These are phyloP conservation scores for Geotrichum armillariae DNA, from an alignment of 1,139 yeast genomes.

Conservation along the genomic window DNA sequence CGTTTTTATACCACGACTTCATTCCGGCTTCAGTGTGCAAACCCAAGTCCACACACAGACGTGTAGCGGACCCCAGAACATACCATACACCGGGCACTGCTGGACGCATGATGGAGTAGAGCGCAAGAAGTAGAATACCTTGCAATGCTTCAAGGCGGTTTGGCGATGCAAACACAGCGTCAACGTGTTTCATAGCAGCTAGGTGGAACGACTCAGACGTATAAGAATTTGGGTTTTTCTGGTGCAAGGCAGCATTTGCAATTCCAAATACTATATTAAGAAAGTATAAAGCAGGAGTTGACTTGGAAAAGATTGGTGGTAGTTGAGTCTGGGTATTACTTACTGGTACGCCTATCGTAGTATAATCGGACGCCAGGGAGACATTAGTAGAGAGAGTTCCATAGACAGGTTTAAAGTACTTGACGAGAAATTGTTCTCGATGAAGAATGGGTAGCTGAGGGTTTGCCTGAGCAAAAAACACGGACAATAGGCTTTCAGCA, in stretches of 20 bases:
- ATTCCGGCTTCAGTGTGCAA: conserved; percentile 60
- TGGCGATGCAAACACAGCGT: conserved; percentile 55
- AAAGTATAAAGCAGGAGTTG: conserved; percentile 49
- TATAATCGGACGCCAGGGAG: conserved; percentile 61
- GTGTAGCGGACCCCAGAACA: conserved; percentile 73
- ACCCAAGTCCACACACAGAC: conserved; percentile 81
- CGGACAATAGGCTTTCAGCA: conserved; percentile 66
- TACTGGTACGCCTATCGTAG: conserved; percentile 46
- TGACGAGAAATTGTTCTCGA: conserved; percentile 67
- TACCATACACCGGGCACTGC: conserved; percentile 91
- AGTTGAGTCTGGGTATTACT: conserved; percentile 22
- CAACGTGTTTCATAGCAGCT: conserved; percentile 64
- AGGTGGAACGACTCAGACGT: conserved; percentile 71
- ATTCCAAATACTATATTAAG: conserved; percentile 77
- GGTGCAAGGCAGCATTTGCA: conserved; percentile 71
- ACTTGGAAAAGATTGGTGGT: conserved; percentile 24
- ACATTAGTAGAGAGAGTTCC: conserved; percentile 60
- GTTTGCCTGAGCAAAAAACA: conserved; percentile 76
- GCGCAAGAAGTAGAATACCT: conserved; percentile 64
- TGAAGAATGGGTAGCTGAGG: conserved; percentile 81
- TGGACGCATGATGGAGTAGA: conserved; percentile 58
- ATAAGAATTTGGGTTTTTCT: conserved; percentile 65
- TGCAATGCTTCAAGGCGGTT: conserved; percentile 73
- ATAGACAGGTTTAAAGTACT: conserved; percentile 74
- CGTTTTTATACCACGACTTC: conserved; percentile 31